Conservation (phyloP, 2,329 filamentous ascomycete species). For the Pezicula radicicola region DNA sequence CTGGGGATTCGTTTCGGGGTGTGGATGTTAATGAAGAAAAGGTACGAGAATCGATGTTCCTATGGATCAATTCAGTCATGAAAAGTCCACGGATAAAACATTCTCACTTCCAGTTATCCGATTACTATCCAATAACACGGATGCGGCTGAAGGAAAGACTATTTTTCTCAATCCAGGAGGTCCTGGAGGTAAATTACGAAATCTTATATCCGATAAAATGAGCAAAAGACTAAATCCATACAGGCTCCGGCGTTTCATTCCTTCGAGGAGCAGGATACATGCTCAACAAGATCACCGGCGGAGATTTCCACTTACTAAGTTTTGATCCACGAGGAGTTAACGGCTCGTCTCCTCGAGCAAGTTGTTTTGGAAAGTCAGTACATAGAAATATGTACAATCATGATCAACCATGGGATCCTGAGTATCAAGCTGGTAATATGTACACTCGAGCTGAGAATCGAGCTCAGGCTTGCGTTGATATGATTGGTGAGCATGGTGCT, state of each 20-base stretch:
- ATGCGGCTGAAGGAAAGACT: not conserved
- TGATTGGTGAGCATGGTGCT: constrained; percentile 38
- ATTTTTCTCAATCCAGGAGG: not conserved
- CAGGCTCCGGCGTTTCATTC: constrained; percentile 34
- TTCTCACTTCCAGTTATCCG: not conserved
- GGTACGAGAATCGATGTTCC: not conserved
- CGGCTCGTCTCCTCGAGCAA: constrained; percentile 30
- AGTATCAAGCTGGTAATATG: constrained; percentile 26
- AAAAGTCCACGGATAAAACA: not conserved
- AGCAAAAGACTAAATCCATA: not conserved
- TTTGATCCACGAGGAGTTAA: constrained; percentile 48
- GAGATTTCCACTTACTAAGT: constrained; percentile 41
- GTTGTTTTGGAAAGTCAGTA: constrained; percentile 36
- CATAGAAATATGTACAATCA: constrained; percentile 28
- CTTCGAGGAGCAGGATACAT: constrained; percentile 32
- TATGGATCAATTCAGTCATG: not conserved
- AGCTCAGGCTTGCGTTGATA: constrained; percentile 39
- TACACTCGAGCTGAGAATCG: constrained; percentile 40
- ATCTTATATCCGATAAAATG: not conserved
- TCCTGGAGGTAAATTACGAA: not conserved
- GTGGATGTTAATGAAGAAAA: not conserved
- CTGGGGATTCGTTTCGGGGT: too few relatives aligned
- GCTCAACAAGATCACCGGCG: constrained; percentile 36
- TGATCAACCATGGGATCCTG: constrained; percentile 21
- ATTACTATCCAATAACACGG: not conserved